These are phyloP conservation scores for Jatropha multifida DNA, from an alignment of 441 rosid genomes.

Conservation along the genomic window DNA sequence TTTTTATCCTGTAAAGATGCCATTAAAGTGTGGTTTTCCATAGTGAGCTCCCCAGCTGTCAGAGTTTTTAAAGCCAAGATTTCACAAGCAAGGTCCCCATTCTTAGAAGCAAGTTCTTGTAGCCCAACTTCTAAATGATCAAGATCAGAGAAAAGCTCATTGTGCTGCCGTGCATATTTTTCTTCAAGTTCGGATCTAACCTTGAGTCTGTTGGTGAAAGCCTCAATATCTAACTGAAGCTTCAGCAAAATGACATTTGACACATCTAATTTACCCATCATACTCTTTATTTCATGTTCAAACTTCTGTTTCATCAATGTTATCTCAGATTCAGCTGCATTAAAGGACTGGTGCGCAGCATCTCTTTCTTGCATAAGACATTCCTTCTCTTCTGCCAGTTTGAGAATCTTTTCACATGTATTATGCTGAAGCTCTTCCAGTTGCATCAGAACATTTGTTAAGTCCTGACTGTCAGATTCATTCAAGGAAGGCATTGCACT, in stretches of 20 bases:
- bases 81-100: constrained; percentile 54
- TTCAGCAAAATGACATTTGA: constrained; percentile 52
- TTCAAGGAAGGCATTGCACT: constrained; percentile 34
- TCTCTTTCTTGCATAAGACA: constrained; percentile 54
- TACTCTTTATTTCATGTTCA: constrained; percentile 43
- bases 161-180: constrained; percentile 43
- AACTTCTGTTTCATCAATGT: constrained; percentile 55
- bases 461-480: constrained; percentile 39
- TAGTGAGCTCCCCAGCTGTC: constrained; percentile 51
- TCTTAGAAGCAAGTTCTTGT: constrained; percentile 55
- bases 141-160: constrained; percentile 58
- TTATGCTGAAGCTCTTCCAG: constrained; percentile 60
- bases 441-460: constrained; percentile 34
- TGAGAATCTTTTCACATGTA: constrained; percentile 49
- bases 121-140: constrained; percentile 57
- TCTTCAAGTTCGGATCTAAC: constrained; percentile 59
- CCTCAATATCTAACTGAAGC: constrained; percentile 67
- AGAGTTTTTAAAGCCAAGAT: constrained; percentile 51
- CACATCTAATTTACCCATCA: constrained; percentile 47
- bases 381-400: constrained; percentile 56
- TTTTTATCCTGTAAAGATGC: constrained; percentile 23
- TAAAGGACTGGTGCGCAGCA: constrained; percentile 38
- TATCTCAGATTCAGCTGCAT: constrained; percentile 51
- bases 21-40: constrained; percentile 27
- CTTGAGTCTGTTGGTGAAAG: constrained; percentile 53